phyloP scores from a whole-genome alignment of 106 monocot species.

The Allium fistulosum region DNA sequence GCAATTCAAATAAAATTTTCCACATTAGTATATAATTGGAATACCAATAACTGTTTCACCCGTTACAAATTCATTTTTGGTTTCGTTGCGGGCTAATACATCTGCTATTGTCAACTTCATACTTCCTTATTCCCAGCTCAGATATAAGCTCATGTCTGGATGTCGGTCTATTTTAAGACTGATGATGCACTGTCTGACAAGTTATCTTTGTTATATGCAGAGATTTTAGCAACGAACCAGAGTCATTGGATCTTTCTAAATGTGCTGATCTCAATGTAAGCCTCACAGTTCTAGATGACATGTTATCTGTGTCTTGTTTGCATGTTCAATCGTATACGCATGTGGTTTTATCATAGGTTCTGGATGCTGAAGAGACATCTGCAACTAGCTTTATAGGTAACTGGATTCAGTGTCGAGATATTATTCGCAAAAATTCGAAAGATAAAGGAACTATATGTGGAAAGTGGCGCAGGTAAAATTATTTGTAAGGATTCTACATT shows the following conservation, averaged over 20 bases:
- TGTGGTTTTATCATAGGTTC: not conserved
- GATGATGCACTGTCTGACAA: too few species aligned
- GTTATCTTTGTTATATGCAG: slow-evolving; percentile 9
- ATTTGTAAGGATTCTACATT: not conserved
- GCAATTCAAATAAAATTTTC: too few species aligned
- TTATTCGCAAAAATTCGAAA: slow-evolving; percentile 6
- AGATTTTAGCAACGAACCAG: not conserved
- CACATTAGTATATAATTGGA: too few species aligned
- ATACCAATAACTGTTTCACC: too few species aligned
- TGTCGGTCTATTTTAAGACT: too few species aligned
- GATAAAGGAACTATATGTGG: slow-evolving; percentile 14
- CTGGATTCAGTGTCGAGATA: slow-evolving; percentile 27
- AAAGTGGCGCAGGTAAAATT: slow-evolving; percentile 19
- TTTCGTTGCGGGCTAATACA: too few species aligned
- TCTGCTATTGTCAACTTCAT: too few species aligned
- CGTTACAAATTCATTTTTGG: too few species aligned
- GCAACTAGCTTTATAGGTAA: slow-evolving; percentile 20
- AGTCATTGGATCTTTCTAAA: slow-evolving; percentile 3
- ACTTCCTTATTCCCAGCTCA: too few species aligned
- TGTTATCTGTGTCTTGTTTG: not conserved
- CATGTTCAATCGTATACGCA: not conserved
- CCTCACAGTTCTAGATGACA: not conserved
- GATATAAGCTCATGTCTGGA: too few species aligned
- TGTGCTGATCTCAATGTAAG: slow-evolving; percentile 10
- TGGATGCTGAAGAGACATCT: slow-evolving; percentile 9